Evolutionary conservation across 768 basidiomycete genomes (phyloP).

Genomic region (Tulasnella sp.): DNA sequence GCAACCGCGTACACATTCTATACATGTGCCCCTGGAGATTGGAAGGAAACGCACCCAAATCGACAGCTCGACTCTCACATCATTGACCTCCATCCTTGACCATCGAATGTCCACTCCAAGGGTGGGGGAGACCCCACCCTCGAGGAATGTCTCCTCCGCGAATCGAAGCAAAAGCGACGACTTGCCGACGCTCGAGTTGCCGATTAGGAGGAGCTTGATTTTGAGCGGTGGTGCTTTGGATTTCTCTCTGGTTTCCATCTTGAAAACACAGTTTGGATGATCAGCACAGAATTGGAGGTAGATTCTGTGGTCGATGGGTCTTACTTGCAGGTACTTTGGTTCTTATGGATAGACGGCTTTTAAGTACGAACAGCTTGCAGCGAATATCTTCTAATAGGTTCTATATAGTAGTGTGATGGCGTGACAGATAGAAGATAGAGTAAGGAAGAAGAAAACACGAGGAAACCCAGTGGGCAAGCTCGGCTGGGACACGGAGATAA

Average conservation of each 20-base stretch:
- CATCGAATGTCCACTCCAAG: conserved; percentile 33
- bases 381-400: too few species aligned
- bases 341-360: too few species aligned
- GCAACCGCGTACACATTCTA: neutral
- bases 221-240: conserved; percentile 12
- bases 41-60: conserved; percentile 68
- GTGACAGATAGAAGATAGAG: too few species aligned
- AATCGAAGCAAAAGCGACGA: conserved; percentile 34
- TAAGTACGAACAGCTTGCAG: too few species aligned
- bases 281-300: too few species aligned
- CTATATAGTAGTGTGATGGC: too few species aligned
- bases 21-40: neutral
- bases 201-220: conserved; percentile 18
- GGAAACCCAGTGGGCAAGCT: too few species aligned
- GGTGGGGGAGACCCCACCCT: conserved; percentile 25
- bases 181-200: conserved; percentile 33
- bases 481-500: too few species aligned
- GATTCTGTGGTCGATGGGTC: too few species aligned
- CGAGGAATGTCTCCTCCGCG: conserved; percentile 35
- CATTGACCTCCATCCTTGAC: conserved; percentile 70
- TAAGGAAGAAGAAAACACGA: too few species aligned
- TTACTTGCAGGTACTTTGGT: too few species aligned
- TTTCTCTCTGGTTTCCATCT: conserved; percentile 2
- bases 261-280: too few species aligned
- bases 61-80: conserved; percentile 80